Evolutionary conservation across 352 stramenopile species (phyloP).

Genomic region (Plasmopara muralis): DNA sequence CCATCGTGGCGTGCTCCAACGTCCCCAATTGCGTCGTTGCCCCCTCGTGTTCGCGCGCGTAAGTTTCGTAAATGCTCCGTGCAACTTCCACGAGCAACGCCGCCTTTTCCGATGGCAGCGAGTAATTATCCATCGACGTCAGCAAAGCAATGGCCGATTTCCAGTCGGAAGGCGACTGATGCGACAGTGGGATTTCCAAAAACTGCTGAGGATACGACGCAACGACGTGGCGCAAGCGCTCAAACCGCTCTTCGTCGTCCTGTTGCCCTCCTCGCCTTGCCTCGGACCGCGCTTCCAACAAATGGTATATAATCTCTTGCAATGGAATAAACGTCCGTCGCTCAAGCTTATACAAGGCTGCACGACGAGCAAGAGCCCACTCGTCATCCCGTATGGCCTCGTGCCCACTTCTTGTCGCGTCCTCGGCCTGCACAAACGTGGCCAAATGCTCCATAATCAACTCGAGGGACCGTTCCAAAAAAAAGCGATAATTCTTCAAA

Average conservation of each 20-base stretch:
- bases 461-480: conserved; percentile 53
- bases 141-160: conserved; percentile 38
- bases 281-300: conserved; percentile 41
- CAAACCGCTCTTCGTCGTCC: conserved; percentile 45
- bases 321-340: conserved; percentile 58
- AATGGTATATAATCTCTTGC: conserved; percentile 58
- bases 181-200: conserved; percentile 49
- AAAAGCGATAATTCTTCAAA: conserved; percentile 70
- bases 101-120: conserved; percentile 59
- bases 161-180: conserved; percentile 54
- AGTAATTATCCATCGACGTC: conserved; percentile 67
- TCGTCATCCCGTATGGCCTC: conserved; percentile 33
- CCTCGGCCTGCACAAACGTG: conserved; percentile 6
- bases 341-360: conserved; percentile 55
- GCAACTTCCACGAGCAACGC: conserved; percentile 57
- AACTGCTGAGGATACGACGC: conserved; percentile 40
- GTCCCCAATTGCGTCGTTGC: conserved; percentile 1
- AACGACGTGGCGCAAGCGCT: conserved; percentile 42
- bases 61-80: conserved; percentile 66
- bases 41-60: conserved; percentile 36
- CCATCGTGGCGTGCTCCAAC: conserved; percentile 26
- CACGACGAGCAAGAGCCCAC: conserved; percentile 44
- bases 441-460: conserved; percentile 43
- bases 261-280: conserved; percentile 16
- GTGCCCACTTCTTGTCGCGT: conserved; percentile 15